Evolutionary conservation across 2,329 filamentous ascomycete genomes (phyloP).

Genomic region (Botrytis elliptica): DNA sequence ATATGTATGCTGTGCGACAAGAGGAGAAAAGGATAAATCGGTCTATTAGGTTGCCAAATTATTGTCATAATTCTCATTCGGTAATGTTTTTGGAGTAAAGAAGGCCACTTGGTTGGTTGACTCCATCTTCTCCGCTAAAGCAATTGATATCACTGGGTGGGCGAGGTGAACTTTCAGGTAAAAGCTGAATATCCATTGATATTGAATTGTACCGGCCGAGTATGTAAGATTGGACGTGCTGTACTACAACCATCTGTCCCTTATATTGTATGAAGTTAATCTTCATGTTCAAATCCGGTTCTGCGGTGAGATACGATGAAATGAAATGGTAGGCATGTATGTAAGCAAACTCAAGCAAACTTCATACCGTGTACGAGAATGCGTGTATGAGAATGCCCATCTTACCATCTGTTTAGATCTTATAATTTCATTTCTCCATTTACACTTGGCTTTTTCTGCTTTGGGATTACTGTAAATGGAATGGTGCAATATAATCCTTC

Average conservation of each 20-base stretch:
- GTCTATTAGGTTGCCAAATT: not conserved
- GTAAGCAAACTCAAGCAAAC: slow-evolving; percentile 9
- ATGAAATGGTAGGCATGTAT: not conserved
- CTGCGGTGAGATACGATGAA: not conserved
- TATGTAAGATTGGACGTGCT: slow-evolving; percentile 14
- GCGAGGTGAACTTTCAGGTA: not conserved
- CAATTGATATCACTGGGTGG: slow-evolving; percentile 15
- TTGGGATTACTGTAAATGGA: not conserved
- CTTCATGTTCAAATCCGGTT: not conserved
- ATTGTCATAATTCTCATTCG: not conserved
- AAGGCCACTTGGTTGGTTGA: slow-evolving; percentile 14
- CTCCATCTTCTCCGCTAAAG: slow-evolving; percentile 6
- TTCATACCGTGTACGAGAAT: not conserved
- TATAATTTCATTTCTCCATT: slow-evolving; percentile 1
- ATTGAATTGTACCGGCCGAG: not conserved
- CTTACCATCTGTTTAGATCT: slow-evolving; percentile 10
- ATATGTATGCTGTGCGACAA: not conserved
- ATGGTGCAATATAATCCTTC: slow-evolving; percentile 16
- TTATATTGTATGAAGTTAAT: not conserved
- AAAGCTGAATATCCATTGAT: slow-evolving; percentile 16
- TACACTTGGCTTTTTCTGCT: not conserved
- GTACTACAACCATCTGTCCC: slow-evolving; percentile 1
- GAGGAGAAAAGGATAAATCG: not conserved
- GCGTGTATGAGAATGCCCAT: not conserved
- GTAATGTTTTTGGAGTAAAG: not conserved